Evolutionary conservation across 2,329 filamentous ascomycete genomes (phyloP).

Genomic region (Phoma sp.): DNA sequence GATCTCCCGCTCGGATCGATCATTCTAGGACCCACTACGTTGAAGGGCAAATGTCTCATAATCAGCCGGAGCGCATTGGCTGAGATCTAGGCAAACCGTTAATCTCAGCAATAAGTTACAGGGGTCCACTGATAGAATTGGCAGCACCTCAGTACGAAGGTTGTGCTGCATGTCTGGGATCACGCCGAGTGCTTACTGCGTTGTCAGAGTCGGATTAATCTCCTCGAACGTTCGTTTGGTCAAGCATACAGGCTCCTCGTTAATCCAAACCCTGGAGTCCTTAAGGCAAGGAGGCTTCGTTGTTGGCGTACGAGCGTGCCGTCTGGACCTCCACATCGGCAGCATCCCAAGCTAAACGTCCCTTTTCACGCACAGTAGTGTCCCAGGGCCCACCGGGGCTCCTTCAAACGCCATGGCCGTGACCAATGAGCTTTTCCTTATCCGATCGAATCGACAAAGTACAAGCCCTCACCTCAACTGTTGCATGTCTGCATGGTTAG

Average conservation of each 20-base stretch:
- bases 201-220: not conserved
- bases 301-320: constrained; percentile 3
- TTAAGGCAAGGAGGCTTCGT: not conserved
- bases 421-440: constrained; percentile 2
- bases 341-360: constrained; percentile 13
- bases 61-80: constrained; percentile 14
- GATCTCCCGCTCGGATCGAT: constrained; percentile 25
- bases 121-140: not conserved
- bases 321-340: constrained; percentile 13
- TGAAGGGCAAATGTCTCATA: constrained; percentile 15
- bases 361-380: constrained; percentile 16
- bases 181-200: not conserved
- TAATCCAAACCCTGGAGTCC: not conserved
- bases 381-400: constrained; percentile 1
- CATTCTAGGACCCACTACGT: constrained; percentile 18
- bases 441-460: constrained; percentile 1
- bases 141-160: not conserved
- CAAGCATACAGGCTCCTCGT: constrained; percentile 1
- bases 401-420: constrained; percentile 4
- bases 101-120: constrained; percentile 1
- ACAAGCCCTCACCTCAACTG: constrained; percentile 4
- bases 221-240: not conserved
- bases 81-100: not conserved
- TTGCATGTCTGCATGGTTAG: constrained; percentile 16
- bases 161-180: not conserved